Evolutionary conservation across 2,329 filamentous ascomycete species (phyloP), one percentile per base, ranked within the genome.

Genomic region (Sodiomyces alkalinus): DNA sequence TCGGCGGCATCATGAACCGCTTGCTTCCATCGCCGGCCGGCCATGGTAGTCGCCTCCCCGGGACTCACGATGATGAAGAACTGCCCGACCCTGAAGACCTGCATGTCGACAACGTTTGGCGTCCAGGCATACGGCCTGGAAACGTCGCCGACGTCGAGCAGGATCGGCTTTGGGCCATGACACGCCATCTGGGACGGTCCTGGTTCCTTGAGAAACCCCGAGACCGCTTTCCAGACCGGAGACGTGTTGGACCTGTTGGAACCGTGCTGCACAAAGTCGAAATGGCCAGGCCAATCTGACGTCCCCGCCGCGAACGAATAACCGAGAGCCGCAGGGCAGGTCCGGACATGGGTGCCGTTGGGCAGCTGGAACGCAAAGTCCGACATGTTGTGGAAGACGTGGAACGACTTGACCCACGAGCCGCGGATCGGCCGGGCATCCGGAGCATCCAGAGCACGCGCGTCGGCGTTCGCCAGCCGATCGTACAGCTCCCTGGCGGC

Each of bases 301-400:
- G 86, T 94, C 13, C 86, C 86, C 4, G 80, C 86, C 1, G 85
- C 85, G 45, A 94, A 94, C 1, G 80, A 82, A 47, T 87, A 87
- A 3, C 86, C 86, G 30, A 94, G 58, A 1, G 83, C 83, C 1
- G 83, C 85, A 11, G 83, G 76, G 42, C 86, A 93, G 0, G 85
- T 92, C 21, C 60, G 63, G 13, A 76, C 79, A 26, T 59, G 54
- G 2, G 71, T 74, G 29, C 79, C 78, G 42, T 92, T 85, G 3
- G 71, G 64, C 5, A 86, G 67, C 8, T 59, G 56, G 45, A 93
- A 90, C 1, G 61, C 64, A 48, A 76, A 87, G 39, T 70, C 69
- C 15, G 70, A 67, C 58, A 93, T 75, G 49, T 93, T 71, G 28
- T 80, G 70, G 45, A 80, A 93, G 21, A 74, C 74, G 46, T 94